phyloP scores from a whole-genome alignment of 306 rosid species.

The Gastrolobium bilobum region DNA sequence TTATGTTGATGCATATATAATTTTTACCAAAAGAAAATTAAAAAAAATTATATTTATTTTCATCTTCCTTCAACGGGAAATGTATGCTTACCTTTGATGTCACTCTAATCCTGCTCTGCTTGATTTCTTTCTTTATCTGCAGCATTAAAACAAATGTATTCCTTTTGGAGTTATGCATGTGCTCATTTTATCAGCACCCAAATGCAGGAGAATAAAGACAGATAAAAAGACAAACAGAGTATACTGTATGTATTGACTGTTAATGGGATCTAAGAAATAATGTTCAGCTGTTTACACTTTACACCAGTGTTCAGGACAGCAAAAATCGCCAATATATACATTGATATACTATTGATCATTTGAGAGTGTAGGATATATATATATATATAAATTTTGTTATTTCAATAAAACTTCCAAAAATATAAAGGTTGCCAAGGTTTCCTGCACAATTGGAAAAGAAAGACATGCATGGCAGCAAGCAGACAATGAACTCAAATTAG shows the following conservation, averaged over 20 bases:
- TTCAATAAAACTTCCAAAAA: constrained; percentile 5
- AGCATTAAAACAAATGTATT: constrained; percentile 43
- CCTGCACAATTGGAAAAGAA: constrained; percentile 13
- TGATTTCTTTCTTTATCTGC: constrained; percentile 93
- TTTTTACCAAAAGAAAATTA: constrained; percentile 2
- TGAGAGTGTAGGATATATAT: neutral
- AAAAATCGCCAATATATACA: constrained; percentile 8
- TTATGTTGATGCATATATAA: constrained; percentile 1
- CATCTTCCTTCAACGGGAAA: constrained; percentile 7
- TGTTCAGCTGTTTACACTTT: constrained; percentile 31
- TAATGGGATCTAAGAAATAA: constrained; percentile 1
- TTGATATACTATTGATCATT: neutral
- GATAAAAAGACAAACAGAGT: neutral
- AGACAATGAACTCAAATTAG: neutral
- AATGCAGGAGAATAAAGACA: neutral
- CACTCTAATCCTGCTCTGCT: constrained; percentile 88
- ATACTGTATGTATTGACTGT: neutral
- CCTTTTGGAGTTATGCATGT: constrained; percentile 19
- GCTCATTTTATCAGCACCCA: constrained; percentile 12
- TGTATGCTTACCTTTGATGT: constrained; percentile 81
- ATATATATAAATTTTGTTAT: neutral
- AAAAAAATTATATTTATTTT: neutral
- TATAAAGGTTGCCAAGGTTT: constrained; percentile 20
- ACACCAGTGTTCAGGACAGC: constrained; percentile 4
- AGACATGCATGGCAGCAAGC: neutral